These are phyloP conservation scores for Fusarium paranaense DNA, from an alignment of 2,329 filamentous ascomycete genomes.

Conservation along the genomic window DNA sequence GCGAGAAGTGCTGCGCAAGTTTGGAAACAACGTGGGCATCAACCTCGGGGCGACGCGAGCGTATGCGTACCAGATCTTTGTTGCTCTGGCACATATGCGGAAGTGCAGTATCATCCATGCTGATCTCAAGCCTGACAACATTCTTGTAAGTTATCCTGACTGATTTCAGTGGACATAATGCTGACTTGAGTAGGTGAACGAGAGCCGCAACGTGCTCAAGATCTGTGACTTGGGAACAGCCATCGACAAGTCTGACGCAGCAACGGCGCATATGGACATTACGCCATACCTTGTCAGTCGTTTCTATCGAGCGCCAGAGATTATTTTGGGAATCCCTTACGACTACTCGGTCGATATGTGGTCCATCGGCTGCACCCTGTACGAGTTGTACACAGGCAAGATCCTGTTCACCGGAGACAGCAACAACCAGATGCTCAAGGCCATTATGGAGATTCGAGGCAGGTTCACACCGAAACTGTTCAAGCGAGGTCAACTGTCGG, in stretches of 20 bases:
- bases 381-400: constrained; percentile 97
- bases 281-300: constrained; percentile 96
- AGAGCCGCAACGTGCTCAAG: constrained; percentile 85
- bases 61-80: constrained; percentile 95
- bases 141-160: constrained; percentile 70
- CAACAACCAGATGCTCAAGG: constrained; percentile 98
- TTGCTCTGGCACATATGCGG: constrained; percentile 86
- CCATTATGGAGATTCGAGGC: constrained; percentile 95
- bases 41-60: constrained; percentile 87
- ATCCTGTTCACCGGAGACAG: constrained; percentile 94
- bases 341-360: constrained; percentile 96
- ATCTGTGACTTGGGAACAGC: constrained; percentile 98
- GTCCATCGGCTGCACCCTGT: constrained; percentile 97
- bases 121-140: constrained; percentile 97
- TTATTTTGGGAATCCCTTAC: constrained; percentile 96
- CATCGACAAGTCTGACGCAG: constrained; percentile 84
- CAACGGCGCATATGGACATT: constrained; percentile 80
- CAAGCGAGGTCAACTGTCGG: constrained; percentile 81
- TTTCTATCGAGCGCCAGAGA: constrained; percentile 96
- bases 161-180: not conserved
- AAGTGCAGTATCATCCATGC: constrained; percentile 95
- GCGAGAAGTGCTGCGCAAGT: constrained; percentile 94
- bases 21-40: constrained; percentile 93
- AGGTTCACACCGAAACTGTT: constrained; percentile 91
- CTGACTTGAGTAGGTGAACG: constrained; percentile 70